Conservation (phyloP, 2,329 filamentous ascomycete genomes). For the Dothistroma septosporum region DNA sequence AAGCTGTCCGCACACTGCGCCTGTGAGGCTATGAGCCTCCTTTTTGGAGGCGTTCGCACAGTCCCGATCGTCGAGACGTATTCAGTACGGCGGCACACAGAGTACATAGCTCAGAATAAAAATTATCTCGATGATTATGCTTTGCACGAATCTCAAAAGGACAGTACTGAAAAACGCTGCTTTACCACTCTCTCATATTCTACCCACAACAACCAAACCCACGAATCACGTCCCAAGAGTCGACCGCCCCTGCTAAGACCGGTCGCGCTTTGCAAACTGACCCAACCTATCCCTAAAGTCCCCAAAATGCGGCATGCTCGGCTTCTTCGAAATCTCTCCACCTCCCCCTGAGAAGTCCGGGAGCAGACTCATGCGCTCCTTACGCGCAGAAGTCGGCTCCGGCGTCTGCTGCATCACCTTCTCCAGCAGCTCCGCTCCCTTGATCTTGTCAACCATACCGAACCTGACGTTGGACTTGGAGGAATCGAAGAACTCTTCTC, state of each 20-base stretch:
- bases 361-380: slow-evolving; percentile 20
- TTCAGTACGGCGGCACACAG: no score
- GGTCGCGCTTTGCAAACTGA: slow-evolving; percentile 24
- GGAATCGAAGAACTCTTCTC: slow-evolving; percentile 91
- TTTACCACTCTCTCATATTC: background rate
- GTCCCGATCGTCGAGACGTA: no score
- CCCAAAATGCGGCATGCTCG: slow-evolving; percentile 25
- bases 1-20: no score
- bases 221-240: background rate
- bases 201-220: background rate
- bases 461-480: slow-evolving; percentile 89
- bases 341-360: slow-evolving; percentile 12
- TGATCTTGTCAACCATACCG: slow-evolving; percentile 83
- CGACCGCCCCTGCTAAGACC: slow-evolving; percentile 10
- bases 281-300: slow-evolving; percentile 24
- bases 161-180: background rate
- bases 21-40: no score
- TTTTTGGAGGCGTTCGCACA: no score
- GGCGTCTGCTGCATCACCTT: slow-evolving; percentile 53
- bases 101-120: no score
- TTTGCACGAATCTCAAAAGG: background rate
- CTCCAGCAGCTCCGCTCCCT: slow-evolving; percentile 83
- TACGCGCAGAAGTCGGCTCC: slow-evolving; percentile 7
- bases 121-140: background rate
- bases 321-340: slow-evolving; percentile 23